These are phyloP conservation scores for Suillus cothurnatus DNA, from an alignment of 768 basidiomycete genomes.

Conservation along the genomic window DNA sequence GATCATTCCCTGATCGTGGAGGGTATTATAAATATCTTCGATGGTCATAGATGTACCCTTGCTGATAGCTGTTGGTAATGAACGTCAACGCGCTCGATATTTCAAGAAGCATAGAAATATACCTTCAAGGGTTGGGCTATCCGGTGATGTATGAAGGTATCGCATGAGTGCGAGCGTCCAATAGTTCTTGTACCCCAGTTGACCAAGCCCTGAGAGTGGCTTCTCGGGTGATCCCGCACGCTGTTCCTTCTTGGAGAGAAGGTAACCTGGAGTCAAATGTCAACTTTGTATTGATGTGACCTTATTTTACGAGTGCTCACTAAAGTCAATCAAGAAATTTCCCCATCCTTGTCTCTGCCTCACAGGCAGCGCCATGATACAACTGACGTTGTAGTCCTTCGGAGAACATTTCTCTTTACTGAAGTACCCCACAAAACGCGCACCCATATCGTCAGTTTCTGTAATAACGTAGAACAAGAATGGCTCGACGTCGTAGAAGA, in stretches of 20 bases:
- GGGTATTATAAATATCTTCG: constrained; percentile 81
- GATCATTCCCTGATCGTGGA: constrained; percentile 78
- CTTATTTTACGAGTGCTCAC: constrained; percentile 42
- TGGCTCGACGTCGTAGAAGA: constrained; percentile 99
- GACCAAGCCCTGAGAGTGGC: constrained; percentile 90
- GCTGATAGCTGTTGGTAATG: constrained; percentile 67
- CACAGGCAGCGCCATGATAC: constrained; percentile 98
- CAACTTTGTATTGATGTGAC: too few relatives aligned
- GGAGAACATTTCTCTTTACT: constrained; percentile 97
- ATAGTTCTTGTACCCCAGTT: constrained; percentile 92
- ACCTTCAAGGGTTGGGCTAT: constrained; percentile 76
- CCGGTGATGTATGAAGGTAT: constrained; percentile 65
- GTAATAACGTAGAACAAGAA: constrained; percentile 99
- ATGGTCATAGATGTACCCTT: constrained; percentile 85
- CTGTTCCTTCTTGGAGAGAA: constrained; percentile 93
- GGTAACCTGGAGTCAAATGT: constrained; percentile 66
- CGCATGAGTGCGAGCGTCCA: constrained; percentile 90
- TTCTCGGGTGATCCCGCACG: constrained; percentile 93
- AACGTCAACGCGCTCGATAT: constrained; percentile 23
- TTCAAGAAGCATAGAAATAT: constrained; percentile 24
- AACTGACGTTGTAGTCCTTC: constrained; percentile 96
- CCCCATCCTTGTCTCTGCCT: constrained; percentile 97
- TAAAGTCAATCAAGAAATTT: constrained; percentile 96
- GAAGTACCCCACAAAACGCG: constrained; percentile 97
- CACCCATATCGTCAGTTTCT: constrained; percentile 85